Evolutionary conservation across 1,284 basidiomycete genomes (phyloP).

Genomic region (Ustilago cynodontis): DNA sequence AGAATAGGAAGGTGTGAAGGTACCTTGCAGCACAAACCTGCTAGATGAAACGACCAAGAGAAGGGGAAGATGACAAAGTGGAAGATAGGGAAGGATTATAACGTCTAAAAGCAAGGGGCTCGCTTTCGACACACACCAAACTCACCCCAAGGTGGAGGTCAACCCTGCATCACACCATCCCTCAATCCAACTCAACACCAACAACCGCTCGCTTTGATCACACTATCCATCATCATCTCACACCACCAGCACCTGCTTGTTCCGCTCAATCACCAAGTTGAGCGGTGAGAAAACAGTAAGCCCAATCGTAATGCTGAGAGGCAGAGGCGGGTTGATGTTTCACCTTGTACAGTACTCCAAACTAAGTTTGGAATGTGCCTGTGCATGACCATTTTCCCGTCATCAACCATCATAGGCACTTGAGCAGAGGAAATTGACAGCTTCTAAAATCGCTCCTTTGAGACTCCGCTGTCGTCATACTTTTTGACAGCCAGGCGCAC

Average conservation of each 20-base stretch:
- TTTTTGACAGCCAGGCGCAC: conserved; percentile 6
- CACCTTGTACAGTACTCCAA: conserved; percentile 15
- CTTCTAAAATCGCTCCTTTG: neutral
- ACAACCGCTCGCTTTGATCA: too few species aligned
- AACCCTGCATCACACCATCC: neutral
- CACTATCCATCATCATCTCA: too few species aligned
- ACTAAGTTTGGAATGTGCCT: neutral
- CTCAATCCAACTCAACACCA: too few species aligned
- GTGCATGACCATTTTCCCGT: neutral
- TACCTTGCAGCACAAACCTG: neutral
- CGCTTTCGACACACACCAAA: neutral
- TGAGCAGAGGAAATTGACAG: neutral
- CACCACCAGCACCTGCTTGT: too few species aligned
- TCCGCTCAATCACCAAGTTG: too few species aligned
- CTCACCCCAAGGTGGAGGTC: neutral
- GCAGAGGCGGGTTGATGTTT: conserved; percentile 5
- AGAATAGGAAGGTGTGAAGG: neutral
- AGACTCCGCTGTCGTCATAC: conserved; percentile 26
- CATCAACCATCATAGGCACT: neutral
- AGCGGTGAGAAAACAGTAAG: neutral
- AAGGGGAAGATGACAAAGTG: neutral
- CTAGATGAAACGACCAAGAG: neutral
- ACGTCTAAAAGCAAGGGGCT: conserved; percentile 6
- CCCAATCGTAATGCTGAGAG: too few species aligned
- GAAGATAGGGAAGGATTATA: neutral